These are phyloP conservation scores for Lodderomyces parapsilosis DNA, from an alignment of 1,139 yeast genomes.

Conservation along the genomic window DNA sequence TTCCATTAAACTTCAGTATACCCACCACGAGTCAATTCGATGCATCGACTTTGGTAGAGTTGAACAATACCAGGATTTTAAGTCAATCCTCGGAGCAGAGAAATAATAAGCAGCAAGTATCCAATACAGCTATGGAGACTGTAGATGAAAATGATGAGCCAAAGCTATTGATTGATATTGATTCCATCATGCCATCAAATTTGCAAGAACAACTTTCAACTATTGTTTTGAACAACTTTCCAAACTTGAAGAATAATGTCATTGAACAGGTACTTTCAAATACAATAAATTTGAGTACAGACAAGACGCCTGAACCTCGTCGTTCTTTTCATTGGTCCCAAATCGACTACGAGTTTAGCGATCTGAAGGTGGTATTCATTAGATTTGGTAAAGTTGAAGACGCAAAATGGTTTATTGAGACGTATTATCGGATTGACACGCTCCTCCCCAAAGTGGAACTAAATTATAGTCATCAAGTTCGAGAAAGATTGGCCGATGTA, in stretches of 20 bases:
- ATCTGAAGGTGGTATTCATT: constrained; percentile 27
- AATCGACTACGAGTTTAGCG: constrained; percentile 27
- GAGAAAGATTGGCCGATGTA: neutral
- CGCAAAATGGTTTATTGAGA: constrained; percentile 14
- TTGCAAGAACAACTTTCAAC: constrained; percentile 39
- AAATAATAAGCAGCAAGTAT: neutral
- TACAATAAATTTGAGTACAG: constrained; percentile 9
- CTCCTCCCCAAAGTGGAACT: constrained; percentile 5
- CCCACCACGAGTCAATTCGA: constrained; percentile 26
- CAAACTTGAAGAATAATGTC: constrained; percentile 24
- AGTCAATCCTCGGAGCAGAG: constrained; percentile 9
- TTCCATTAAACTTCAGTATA: constrained; percentile 13
- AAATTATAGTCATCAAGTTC: constrained; percentile 2
- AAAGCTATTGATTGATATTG: constrained; percentile 22
- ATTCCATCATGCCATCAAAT: constrained; percentile 28
- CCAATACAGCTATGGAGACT: constrained; percentile 4
- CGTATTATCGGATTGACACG: constrained; percentile 6
- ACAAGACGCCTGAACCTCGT: neutral
- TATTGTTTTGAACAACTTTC: constrained; percentile 34
- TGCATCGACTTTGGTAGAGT: constrained; percentile 20
- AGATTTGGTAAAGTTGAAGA: constrained; percentile 21
- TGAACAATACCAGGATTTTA: constrained; percentile 23
- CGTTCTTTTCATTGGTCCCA: constrained; percentile 25
- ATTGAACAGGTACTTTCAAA: constrained; percentile 29
- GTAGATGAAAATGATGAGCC: constrained; percentile 17